Evolutionary conservation across 176 grass and related monocot species (phyloP), one percentile per base, ranked within the genome.

Genomic region (Metroxylon sagu): DNA sequence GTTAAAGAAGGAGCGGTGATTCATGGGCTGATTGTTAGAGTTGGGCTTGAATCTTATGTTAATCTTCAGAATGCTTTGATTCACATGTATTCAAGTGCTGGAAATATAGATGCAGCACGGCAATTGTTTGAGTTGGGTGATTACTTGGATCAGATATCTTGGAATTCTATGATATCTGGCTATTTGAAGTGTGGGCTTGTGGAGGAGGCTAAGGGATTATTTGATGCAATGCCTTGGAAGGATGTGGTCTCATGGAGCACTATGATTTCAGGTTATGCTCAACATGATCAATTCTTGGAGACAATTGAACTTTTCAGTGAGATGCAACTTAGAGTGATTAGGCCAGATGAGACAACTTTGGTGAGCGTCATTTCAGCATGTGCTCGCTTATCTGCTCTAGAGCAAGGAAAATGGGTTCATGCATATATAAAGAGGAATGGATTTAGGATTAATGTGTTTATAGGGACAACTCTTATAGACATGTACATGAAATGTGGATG

Each of bases 401-500:
- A 90, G 64, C 68, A 86, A 84, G 90, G 90, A 23, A 87, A 73
- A 68, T 84, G 60, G 21, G 64, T 90, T 69, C 90, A 90, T 67
- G 73, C 77, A 28, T 95, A 87, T 64, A 79, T 95, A 57, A 63
- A n/a, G 52, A 68, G 82, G 70, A 70, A 79, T 51, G 67, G 64
- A 54, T 84, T 72, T 74, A 49, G 53, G 48, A 69, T 84, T 31
- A 78, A 50, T 57, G 19, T 86, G 18, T 62, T 89, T 62, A 74
- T 95, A 31, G 82, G 77, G 43, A 95, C 90, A 61, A 76, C 52
- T 77, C 77, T 95, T 18, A 82, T 95, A 73, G 77, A 95, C 71
- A 95, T 95, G 90, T 90, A 95, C 64, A 95, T 95, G 90, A 90
- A 95, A 58, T 95, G 80, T 66, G 86, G 90, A 48, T 84, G 61